Conservation (phyloP, 257 asterid genomes). For the Eucommia ulmoides region DNA sequence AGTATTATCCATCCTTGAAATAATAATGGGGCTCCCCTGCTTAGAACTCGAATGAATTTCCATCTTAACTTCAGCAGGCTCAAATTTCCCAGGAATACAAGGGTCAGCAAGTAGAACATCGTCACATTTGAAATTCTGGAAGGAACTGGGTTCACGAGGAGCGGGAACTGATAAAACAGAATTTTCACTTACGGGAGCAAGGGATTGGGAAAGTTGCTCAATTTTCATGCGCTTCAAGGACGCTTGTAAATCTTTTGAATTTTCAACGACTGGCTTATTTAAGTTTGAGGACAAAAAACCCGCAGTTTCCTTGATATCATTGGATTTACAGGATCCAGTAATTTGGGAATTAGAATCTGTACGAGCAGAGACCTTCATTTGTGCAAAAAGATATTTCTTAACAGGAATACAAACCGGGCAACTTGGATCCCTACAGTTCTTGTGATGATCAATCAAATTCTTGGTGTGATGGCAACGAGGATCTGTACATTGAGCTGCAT, state of each 20-base stretch:
- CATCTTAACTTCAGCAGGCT: conserved; percentile 39
- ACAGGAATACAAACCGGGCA: conserved; percentile 92
- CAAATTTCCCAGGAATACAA: conserved; percentile 33
- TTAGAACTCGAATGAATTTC: conserved; percentile 37
- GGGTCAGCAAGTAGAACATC: conserved; percentile 13
- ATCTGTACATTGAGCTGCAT: conserved; percentile 28
- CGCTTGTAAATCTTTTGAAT: conserved; percentile 53
- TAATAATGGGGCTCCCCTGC: conserved; percentile 72
- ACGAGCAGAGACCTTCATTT: conserved; percentile 33
- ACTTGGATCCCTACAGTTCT: conserved; percentile 38
- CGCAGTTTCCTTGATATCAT: conserved; percentile 37
- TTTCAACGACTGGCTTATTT: conserved; percentile 30
- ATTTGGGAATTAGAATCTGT: conserved; percentile 31
- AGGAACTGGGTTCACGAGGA: conserved; percentile 21
- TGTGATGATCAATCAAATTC: conserved; percentile 43
- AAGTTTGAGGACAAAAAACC: conserved; percentile 29
- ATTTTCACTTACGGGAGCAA: conserved; percentile 30
- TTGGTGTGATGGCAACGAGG: conserved; percentile 59
- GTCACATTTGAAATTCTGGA: conserved; percentile 22
- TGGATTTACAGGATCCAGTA: conserved; percentile 32
- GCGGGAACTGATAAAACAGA: conserved; percentile 26
- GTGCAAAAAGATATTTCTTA: conserved; percentile 46
- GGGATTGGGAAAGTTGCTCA: conserved; percentile 39
- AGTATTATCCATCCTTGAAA: background rate
- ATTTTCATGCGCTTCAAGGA: conserved; percentile 66